phyloP scores from a whole-genome alignment of 495 filamentous ascomycete species.

The Penicillium roqueforti region DNA sequence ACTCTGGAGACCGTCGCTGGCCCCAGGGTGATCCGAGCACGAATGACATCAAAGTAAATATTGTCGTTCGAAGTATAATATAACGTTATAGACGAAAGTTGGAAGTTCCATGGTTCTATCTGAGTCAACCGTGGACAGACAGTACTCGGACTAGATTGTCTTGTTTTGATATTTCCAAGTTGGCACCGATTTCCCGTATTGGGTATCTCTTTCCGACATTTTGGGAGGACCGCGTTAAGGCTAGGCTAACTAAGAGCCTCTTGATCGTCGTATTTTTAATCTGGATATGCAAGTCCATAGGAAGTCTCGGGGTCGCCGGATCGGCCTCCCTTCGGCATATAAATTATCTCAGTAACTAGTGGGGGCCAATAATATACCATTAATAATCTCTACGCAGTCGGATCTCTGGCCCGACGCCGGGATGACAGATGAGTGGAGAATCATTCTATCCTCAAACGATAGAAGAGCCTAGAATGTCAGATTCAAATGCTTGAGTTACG shows the following conservation, averaged over 20 bases:
- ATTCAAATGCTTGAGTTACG: neutral
- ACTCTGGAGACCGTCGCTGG: neutral
- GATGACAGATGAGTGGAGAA: constrained; percentile 15
- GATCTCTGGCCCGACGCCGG: constrained; percentile 10
- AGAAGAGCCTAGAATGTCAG: neutral
- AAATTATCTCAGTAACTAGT: neutral
- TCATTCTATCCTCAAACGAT: constrained; percentile 15
- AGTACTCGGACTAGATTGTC: neutral
- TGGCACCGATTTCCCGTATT: too few relatives aligned
- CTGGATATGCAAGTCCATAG: too few relatives aligned
- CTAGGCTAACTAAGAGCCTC: neutral
- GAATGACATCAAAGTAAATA: neutral
- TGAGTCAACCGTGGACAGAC: neutral
- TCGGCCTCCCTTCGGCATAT: neutral
- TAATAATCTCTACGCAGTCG: neutral
- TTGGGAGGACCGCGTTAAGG: neutral
- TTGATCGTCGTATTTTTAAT: neutral
- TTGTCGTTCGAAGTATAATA: neutral
- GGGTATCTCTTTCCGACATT: neutral
- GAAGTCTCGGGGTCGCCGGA: constrained; percentile 14
- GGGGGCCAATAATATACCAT: neutral
- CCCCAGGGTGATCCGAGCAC: constrained; percentile 4
- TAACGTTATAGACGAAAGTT: neutral
- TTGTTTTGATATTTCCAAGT: neutral
- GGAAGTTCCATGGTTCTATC: neutral